phyloP scores from a whole-genome alignment of 768 basidiomycete genomes.

The Trametes cubensis region DNA sequence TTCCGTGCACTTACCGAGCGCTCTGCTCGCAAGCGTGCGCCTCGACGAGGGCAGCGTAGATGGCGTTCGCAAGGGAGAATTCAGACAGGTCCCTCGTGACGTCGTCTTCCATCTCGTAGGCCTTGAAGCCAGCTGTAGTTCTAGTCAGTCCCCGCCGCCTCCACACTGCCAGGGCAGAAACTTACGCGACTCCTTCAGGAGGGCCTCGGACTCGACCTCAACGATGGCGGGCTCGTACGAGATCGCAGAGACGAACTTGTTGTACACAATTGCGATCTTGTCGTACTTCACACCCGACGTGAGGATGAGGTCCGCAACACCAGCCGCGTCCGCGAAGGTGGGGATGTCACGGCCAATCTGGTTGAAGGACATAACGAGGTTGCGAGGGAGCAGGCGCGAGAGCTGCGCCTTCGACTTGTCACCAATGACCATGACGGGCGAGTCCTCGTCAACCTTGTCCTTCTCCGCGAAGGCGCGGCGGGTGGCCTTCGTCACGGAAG shows the following conservation, averaged over 20 bases:
- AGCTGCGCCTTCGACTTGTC: conserved; percentile 98
- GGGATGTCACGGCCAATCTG: conserved; percentile 98
- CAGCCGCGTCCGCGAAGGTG: conserved; percentile 93
- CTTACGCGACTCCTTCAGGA: conserved; percentile 80
- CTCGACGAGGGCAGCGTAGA: conserved; percentile 93
- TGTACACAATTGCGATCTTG: conserved; percentile 77
- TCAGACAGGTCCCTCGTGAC: conserved; percentile 91
- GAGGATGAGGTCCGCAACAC: conserved; percentile 90
- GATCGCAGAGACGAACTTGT: conserved; percentile 86
- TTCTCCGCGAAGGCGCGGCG: conserved; percentile 67
- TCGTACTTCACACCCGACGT: conserved; percentile 87
- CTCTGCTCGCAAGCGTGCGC: conserved; percentile 95
- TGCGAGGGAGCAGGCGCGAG: conserved; percentile 59
- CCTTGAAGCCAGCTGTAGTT: conserved; percentile 80
- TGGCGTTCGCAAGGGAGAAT: conserved; percentile 94
- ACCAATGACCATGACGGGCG: conserved; percentile 84
- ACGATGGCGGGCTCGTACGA: conserved; percentile 81
- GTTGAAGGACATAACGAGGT: conserved; percentile 89
- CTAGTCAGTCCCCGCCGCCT: neutral
- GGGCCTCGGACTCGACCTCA: conserved; percentile 80
- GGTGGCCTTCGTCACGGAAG: conserved; percentile 89
- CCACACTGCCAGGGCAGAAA: conserved; percentile 20
- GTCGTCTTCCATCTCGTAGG: conserved; percentile 98
- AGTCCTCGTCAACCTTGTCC: conserved; percentile 56
- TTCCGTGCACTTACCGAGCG: conserved; percentile 61